These are phyloP conservation scores for Talaromyces wortmannii DNA, from an alignment of 495 filamentous ascomycete genomes.

Conservation along the genomic window DNA sequence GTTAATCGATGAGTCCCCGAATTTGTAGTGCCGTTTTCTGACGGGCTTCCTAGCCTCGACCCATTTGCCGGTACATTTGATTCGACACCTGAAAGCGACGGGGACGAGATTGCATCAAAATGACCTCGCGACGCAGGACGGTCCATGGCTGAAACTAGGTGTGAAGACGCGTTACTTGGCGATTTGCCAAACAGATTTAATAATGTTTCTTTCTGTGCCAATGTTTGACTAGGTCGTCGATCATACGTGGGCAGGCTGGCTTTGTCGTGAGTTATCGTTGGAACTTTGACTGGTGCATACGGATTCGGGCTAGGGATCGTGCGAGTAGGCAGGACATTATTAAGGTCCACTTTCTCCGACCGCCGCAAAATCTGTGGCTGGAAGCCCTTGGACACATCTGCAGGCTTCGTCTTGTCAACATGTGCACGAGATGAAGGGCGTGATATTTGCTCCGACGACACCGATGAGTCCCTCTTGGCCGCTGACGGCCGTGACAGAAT, in stretches of 20 bases:
- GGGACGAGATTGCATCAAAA: conserved; percentile 26
- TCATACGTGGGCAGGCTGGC: conserved; percentile 14
- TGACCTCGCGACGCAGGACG: conserved; percentile 3
- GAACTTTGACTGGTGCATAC: conserved; percentile 5
- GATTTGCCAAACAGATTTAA: conserved; percentile 68
- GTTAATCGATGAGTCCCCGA: conserved; percentile 40
- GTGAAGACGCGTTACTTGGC: conserved; percentile 13
- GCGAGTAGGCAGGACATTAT: conserved; percentile 13
- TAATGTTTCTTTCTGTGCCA: conserved; percentile 60
- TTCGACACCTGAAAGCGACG: conserved; percentile 24
- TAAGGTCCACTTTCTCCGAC: conserved; percentile 29
- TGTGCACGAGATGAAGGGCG: conserved; percentile 11
- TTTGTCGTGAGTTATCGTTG: conserved; percentile 11
- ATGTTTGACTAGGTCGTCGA: conserved; percentile 39
- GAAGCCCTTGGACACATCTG: conserved; percentile 40
- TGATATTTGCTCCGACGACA: conserved; percentile 7
- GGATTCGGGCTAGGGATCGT: conserved; percentile 11
- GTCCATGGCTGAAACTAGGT: conserved; percentile 10
- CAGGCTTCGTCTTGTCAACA: conserved; percentile 10
- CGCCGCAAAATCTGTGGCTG: conserved; percentile 56
- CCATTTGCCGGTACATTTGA: conserved; percentile 32
- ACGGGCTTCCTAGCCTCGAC: conserved; percentile 27
- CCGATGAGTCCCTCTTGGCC: conserved; percentile 22
- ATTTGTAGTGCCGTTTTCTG: conserved; percentile 38
- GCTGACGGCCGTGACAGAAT: conserved; percentile 36